These are phyloP conservation scores for Pluteus cervinus DNA, from an alignment of 768 basidiomycete genomes.

Conservation along the genomic window DNA sequence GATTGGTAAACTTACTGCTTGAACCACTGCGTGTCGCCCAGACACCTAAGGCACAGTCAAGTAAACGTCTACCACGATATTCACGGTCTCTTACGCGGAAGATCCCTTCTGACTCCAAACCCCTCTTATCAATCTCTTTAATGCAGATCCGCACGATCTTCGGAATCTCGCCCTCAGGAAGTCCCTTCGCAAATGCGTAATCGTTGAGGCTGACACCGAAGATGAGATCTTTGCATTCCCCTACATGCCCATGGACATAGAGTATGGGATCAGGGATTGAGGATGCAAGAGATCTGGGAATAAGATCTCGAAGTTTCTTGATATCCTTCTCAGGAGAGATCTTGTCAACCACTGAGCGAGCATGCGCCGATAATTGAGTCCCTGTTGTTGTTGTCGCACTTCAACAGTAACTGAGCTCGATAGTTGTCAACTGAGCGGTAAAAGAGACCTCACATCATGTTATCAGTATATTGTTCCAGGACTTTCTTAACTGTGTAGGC, in stretches of 20 bases:
- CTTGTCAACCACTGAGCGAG: conserved; percentile 51
- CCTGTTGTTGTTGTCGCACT: conserved; percentile 78
- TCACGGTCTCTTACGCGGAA: conserved; percentile 46
- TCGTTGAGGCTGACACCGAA: conserved; percentile 87
- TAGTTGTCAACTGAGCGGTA: background rate
- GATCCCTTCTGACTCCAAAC: conserved; percentile 74
- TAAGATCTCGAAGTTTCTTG: conserved; percentile 44
- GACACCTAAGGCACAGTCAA: conserved; percentile 48
- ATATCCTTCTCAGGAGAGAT: conserved; percentile 72
- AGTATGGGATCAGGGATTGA: conserved; percentile 66
- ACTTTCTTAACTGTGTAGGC: conserved; percentile 56
- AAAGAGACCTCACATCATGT: conserved; percentile 54
- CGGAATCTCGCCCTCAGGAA: conserved; percentile 70
- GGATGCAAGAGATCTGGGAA: conserved; percentile 56
- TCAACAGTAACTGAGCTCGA: too few relatives aligned
- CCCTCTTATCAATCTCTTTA: conserved; percentile 74
- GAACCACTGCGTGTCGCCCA: conserved; percentile 79
- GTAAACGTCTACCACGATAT: conserved; percentile 12
- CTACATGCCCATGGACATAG: conserved; percentile 76
- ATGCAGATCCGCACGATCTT: conserved; percentile 79
- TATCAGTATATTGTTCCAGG: conserved; percentile 73
- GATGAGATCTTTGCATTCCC: conserved; percentile 82
- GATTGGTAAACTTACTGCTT: conserved; percentile 47
- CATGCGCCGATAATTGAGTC: conserved; percentile 65
- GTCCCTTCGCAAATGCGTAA: conserved; percentile 76